A percentile compares a stretch with the other conserved stretches of the same genome.
Evolutionary conservation across 495 filamentous ascomycete genomes (phyloP).

Genomic region (Aspergillus steynii): DNA sequence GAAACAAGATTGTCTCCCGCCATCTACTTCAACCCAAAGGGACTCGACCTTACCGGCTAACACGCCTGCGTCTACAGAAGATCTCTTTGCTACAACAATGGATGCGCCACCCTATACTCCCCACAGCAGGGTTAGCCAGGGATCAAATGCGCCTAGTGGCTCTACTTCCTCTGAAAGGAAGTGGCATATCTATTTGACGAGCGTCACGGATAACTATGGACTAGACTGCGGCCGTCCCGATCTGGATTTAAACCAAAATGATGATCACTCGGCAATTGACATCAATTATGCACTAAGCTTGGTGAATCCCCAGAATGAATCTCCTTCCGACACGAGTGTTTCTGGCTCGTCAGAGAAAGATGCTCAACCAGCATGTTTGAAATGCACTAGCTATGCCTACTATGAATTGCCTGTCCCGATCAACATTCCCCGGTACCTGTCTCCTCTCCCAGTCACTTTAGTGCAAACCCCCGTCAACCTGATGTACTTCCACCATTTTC

Average conservation of each 20-base stretch:
- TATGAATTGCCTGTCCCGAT: slow-evolving; percentile 70
- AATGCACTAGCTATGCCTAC: slow-evolving; percentile 40
- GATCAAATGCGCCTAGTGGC: slow-evolving; percentile 9
- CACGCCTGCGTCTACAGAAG: slow-evolving; percentile 7
- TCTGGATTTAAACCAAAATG: slow-evolving; percentile 65
- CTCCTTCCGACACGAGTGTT: slow-evolving; percentile 10
- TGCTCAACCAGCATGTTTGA: slow-evolving; percentile 11
- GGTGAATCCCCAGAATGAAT: slow-evolving; percentile 20
- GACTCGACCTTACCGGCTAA: not conserved
- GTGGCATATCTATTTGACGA: slow-evolving; percentile 45
- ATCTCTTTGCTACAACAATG: slow-evolving; percentile 15
- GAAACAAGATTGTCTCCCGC: slow-evolving; percentile 9
- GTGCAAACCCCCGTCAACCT: slow-evolving; percentile 77
- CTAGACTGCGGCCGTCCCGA: slow-evolving; percentile 69
- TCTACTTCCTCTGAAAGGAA: slow-evolving; percentile 31
- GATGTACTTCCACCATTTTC: slow-evolving; percentile 75
- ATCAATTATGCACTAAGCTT: slow-evolving; percentile 40
- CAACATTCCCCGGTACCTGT: slow-evolving; percentile 63
- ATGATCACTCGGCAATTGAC: slow-evolving; percentile 60
- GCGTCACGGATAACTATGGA: slow-evolving; percentile 56
- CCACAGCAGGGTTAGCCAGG: not conserved
- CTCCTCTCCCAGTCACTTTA: slow-evolving; percentile 66
- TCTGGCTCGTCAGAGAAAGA: slow-evolving; percentile 14
- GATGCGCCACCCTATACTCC: not conserved
- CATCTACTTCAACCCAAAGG: not conserved